A percentile compares a stretch with the other conserved stretches of the same genome.
These are phyloP conservation scores for Rhizomucor pusillus DNA, from an alignment of 371 early-diverging fungal genomes.

Conservation along the genomic window DNA sequence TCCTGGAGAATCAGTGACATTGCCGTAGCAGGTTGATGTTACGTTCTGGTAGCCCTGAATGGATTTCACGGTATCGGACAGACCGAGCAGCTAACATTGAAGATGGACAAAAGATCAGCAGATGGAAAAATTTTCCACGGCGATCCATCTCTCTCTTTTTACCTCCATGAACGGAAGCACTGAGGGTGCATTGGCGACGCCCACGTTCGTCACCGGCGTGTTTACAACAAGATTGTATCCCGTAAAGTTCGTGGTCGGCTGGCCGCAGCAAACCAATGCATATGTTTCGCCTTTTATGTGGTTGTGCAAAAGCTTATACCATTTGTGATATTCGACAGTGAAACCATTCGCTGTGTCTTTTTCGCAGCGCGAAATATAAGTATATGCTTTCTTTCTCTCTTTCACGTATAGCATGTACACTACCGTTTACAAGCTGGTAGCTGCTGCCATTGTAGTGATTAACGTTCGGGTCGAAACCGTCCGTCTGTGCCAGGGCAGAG, in stretches of 20 bases:
- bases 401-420: neutral
- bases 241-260: slow-evolving; percentile 8
- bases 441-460: slow-evolving; percentile 12
- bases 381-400: neutral
- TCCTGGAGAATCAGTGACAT: slow-evolving; percentile 8
- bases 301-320: slow-evolving; percentile 24
- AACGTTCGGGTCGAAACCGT: slow-evolving; percentile 15
- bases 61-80: slow-evolving; percentile 8
- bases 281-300: slow-evolving; percentile 15
- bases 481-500: slow-evolving; percentile 4
- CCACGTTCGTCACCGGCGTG: slow-evolving; percentile 14
- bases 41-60: slow-evolving; percentile 14
- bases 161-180: slow-evolving; percentile 23
- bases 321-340: slow-evolving; percentile 21
- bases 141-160: neutral
- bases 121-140: neutral
- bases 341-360: slow-evolving; percentile 13
- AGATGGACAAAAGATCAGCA: slow-evolving; percentile 1
- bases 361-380: neutral
- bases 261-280: slow-evolving; percentile 24
- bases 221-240: slow-evolving; percentile 15
- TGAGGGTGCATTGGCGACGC: slow-evolving; percentile 7
- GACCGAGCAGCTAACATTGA: slow-evolving; percentile 14
- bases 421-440: slow-evolving; percentile 12
- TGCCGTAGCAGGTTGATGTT: slow-evolving; percentile 20